Evolutionary conservation across 352 stramenopile species (phyloP).

Genomic region (Blastocystis sp.): DNA sequence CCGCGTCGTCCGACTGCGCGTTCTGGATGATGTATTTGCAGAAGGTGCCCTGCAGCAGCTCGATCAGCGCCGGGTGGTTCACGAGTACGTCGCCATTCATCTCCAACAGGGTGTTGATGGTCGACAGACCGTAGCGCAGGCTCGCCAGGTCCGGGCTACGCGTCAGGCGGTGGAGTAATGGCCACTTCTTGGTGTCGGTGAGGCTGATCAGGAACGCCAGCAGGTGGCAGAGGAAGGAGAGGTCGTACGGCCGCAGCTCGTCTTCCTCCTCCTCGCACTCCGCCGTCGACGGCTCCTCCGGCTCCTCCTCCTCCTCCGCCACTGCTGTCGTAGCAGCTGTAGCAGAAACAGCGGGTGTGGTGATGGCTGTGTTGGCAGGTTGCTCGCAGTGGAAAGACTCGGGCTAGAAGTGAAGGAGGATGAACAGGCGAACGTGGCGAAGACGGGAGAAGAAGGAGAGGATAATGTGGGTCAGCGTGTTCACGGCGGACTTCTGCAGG

Average conservation of each 20-base stretch:
- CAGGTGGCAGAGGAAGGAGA: conserved; percentile 85
- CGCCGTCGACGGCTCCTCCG: conserved; percentile 13
- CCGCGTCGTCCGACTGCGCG: conserved; percentile 88
- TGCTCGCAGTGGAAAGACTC: conserved; percentile 53
- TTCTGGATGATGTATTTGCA: conserved; percentile 93
- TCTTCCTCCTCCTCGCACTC: conserved; percentile 12
- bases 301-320: conserved; percentile 29
- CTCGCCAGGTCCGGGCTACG: conserved; percentile 6
- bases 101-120: conserved; percentile 93
- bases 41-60: conserved; percentile 85
- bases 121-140: conserved; percentile 42
- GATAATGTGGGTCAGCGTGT: conserved; percentile 91
- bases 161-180: background rate
- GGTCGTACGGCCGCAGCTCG: conserved; percentile 76
- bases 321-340: background rate
- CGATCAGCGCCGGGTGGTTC: conserved; percentile 77
- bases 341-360: background rate
- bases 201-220: conserved; percentile 86
- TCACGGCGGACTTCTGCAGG: conserved; percentile 86
- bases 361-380: background rate
- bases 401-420: background rate
- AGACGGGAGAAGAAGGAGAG: conserved; percentile 90
- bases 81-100: conserved; percentile 82
- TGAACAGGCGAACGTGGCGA: conserved; percentile 2
- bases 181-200: conserved; percentile 82